Conservation (phyloP, 163 green algal genomes). For the Volvox carteri region DNA sequence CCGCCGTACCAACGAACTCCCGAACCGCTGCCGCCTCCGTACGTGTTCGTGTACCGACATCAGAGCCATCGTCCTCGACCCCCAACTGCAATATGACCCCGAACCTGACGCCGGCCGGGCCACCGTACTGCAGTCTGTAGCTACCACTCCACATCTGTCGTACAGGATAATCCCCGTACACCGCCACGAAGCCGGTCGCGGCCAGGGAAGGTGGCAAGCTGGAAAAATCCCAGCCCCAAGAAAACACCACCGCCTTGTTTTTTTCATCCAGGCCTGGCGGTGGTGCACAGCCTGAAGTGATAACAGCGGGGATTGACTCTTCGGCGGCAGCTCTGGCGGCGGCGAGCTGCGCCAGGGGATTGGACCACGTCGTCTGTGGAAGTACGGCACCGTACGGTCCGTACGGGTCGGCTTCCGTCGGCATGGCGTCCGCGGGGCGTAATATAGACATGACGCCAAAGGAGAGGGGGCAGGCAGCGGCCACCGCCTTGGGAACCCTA, state of each 20-base stretch:
- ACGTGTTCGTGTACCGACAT: conserved; percentile 44
- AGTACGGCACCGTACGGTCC: neutral
- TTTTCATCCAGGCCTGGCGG: neutral
- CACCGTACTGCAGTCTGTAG: neutral
- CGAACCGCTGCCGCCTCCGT: neutral
- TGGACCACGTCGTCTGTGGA: neutral
- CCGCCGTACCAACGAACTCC: neutral
- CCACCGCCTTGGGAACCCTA: neutral
- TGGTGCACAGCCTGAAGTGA: neutral
- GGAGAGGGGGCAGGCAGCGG: neutral
- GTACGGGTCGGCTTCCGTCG: neutral
- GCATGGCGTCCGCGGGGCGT: neutral
- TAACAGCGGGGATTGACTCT: neutral
- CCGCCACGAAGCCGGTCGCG: conserved; percentile 26
- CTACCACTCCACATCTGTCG: neutral
- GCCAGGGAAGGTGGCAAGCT: conserved; percentile 28
- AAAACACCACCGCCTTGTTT: neutral
- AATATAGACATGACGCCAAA: conserved; percentile 36
- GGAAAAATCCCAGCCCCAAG: conserved; percentile 41
- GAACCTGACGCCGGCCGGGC: neutral
- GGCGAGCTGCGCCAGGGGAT: neutral
- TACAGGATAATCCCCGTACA: conserved; percentile 27
- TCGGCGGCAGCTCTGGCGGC: conserved; percentile 23
- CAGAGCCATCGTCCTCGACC: conserved; percentile 4
- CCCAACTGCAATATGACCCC: conserved; percentile 18